Base-by-base conservation (phyloP, 73 alveolate species). In the Paramecium pentaurelia region DNA sequence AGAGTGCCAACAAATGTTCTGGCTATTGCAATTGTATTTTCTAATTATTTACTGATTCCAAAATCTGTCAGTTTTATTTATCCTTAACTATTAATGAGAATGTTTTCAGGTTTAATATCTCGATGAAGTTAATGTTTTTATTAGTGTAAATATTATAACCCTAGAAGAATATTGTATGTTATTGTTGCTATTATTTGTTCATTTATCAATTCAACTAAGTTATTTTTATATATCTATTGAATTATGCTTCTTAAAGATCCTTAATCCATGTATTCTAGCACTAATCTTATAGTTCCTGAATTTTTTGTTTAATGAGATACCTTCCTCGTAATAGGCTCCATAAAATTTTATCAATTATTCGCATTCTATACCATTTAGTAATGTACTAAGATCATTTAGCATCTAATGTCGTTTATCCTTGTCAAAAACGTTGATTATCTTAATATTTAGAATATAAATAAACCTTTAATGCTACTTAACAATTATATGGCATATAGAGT, bases 271-370 rank as follows among this genome's bases (percentile, higher is more conserved):
- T 88, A 95, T 77, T 96, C 99, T 45, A 96, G 83, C 16, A 94
- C 95, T 18, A 96, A 40, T 71, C 75, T 49, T 25, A 89, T 89
- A 22, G 94, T 89, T 9, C 94, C 94, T 80, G 34, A 49, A 38
- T 73, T 2, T 18, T 42, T 18, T 80, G 18, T 80, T 38, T 49
- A 92, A 60, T 6, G 88, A 95, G 8, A 68, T 95, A 58, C 98
- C 98, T 70, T 96, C 99, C 75, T 96, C 97, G 60, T 93, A 96
- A 86, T 86, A 96, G 16, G 99, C 98, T 25, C 98, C 98, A 86
- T 92, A 96, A 71, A 95, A 94, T 36, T 90, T 87, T 28, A 96
- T 92, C 92, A 86, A 92, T 18, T 71, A 34, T 14, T 92, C 85
- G 87, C 88, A 73, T 90, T 58, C 73, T 44, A 60, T 37, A 70